phyloP scores from a whole-genome alignment of 2,329 filamentous ascomycete species.

The Pseudogymnoascus sp. region DNA sequence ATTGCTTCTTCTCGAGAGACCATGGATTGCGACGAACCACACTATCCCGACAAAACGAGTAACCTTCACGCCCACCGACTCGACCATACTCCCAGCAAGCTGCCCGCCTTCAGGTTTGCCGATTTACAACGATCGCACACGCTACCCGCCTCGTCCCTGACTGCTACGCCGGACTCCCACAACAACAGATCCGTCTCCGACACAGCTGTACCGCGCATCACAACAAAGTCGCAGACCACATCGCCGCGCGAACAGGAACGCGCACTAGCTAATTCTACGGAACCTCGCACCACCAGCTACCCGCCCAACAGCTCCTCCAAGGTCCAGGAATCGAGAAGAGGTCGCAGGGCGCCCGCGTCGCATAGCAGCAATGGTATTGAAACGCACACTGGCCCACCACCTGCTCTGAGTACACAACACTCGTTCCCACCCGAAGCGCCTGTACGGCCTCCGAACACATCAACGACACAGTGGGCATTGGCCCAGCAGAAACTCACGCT shows the following conservation, averaged over 20 bases:
- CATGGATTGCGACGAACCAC: conserved; percentile 4
- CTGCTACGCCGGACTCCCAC: not conserved
- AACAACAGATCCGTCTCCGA: not conserved
- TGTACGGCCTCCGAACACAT: conserved; percentile 1
- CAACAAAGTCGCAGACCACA: not conserved
- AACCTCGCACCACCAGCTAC: not conserved
- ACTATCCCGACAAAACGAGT: conserved; percentile 1
- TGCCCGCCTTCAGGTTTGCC: conserved; percentile 7
- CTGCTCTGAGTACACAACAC: conserved; percentile 10
- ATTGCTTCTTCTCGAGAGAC: conserved; percentile 5
- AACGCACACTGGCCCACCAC: conserved; percentile 8
- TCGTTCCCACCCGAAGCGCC: not conserved
- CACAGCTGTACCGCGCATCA: not conserved
- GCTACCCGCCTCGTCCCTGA: not conserved
- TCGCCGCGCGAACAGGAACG: not conserved
- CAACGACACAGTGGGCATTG: conserved; percentile 11
- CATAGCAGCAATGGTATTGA: conserved; percentile 13
- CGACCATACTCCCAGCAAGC: conserved; percentile 5
- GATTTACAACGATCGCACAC: conserved; percentile 2
- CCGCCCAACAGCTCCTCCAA: conserved; percentile 1
- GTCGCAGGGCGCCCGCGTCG: conserved; percentile 3
- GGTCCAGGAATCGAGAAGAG: not conserved
- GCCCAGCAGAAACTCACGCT: conserved; percentile 8
- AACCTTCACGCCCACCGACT: conserved; percentile 4
- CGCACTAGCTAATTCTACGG: conserved; percentile 4